phyloP scores from a whole-genome alignment of 1,284 basidiomycete genomes.

The Inonotus hispidus region DNA sequence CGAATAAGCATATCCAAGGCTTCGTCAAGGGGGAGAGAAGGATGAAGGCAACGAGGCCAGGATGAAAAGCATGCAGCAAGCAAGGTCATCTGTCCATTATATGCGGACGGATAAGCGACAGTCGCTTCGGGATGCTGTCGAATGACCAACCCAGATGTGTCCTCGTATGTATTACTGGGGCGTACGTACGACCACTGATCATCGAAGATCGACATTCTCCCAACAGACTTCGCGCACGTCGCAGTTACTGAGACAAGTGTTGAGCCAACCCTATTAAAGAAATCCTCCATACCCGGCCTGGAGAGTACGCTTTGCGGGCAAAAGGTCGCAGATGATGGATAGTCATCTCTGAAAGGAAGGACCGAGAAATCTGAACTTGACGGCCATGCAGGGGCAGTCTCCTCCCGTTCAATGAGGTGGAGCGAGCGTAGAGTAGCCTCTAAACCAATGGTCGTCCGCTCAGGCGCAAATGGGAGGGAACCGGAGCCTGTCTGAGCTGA shows the following conservation, averaged over 20 bases:
- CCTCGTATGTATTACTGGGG: conserved; percentile 62
- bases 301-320: conserved; percentile 47
- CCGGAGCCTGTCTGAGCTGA: conserved; percentile 36
- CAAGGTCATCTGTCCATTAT: conserved; percentile 65
- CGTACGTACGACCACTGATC: conserved; percentile 70
- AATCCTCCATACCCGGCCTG: conserved; percentile 72
- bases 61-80: conserved; percentile 79
- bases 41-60: conserved; percentile 78
- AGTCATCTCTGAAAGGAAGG: conserved; percentile 58
- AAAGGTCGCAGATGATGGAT: conserved; percentile 63
- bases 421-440: conserved; percentile 77
- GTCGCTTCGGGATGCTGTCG: conserved; percentile 67
- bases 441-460: conserved; percentile 71
- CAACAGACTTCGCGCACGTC: conserved; percentile 64
- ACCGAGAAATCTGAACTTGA: conserved; percentile 63
- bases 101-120: conserved; percentile 65
- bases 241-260: conserved; percentile 60
- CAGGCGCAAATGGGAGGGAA: conserved; percentile 51
- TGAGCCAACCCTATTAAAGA: conserved; percentile 63
- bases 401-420: conserved; percentile 67
- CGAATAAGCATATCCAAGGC: conserved; percentile 79
- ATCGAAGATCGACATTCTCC: conserved; percentile 78
- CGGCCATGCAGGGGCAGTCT: conserved; percentile 70
- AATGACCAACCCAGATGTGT: conserved; percentile 56
- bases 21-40: conserved; percentile 49